phyloP scores from a whole-genome alignment of 1,284 basidiomycete genomes.

The Chalciporus sp. region DNA sequence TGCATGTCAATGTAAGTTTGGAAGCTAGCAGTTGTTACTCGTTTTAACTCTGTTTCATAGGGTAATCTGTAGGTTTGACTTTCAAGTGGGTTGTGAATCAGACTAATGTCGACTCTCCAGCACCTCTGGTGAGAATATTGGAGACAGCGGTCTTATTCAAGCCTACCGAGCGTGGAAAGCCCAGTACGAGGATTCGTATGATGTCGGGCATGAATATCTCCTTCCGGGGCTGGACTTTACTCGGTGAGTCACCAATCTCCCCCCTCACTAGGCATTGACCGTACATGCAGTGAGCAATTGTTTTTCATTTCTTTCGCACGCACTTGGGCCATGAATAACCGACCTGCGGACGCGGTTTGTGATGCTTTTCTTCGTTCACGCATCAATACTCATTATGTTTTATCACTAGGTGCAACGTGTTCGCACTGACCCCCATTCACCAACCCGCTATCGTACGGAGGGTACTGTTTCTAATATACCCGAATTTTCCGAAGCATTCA shows the following conservation, averaged over 20 bases:
- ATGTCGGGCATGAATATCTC: conserved; percentile 66
- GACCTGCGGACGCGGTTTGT: conserved; percentile 71
- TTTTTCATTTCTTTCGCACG: conserved; percentile 89
- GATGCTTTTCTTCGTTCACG: conserved; percentile 1
- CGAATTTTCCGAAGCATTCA: conserved; percentile 79
- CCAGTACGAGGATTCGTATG: conserved; percentile 56
- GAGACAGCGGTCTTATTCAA: conserved; percentile 84
- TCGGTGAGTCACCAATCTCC: conserved; percentile 38
- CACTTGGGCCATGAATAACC: conserved; percentile 76
- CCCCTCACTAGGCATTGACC: neutral
- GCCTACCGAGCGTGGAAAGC: conserved; percentile 87
- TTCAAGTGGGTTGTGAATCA: neutral
- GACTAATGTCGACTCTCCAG: conserved; percentile 36
- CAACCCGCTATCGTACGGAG: conserved; percentile 75
- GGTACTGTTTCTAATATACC: conserved; percentile 82
- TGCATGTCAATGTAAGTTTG: conserved; percentile 81
- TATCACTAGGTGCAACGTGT: conserved; percentile 67
- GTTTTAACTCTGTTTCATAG: conserved; percentile 36
- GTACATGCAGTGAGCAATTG: conserved; percentile 72
- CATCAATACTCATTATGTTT: conserved; percentile 18
- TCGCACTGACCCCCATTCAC: conserved; percentile 88
- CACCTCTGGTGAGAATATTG: conserved; percentile 90
- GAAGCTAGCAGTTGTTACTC: neutral
- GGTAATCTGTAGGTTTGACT: conserved; percentile 64
- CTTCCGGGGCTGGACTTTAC: conserved; percentile 86